phyloP scores from a whole-genome alignment of 2,329 filamentous ascomycete genomes.

The Ophiostoma tasmaniense region DNA sequence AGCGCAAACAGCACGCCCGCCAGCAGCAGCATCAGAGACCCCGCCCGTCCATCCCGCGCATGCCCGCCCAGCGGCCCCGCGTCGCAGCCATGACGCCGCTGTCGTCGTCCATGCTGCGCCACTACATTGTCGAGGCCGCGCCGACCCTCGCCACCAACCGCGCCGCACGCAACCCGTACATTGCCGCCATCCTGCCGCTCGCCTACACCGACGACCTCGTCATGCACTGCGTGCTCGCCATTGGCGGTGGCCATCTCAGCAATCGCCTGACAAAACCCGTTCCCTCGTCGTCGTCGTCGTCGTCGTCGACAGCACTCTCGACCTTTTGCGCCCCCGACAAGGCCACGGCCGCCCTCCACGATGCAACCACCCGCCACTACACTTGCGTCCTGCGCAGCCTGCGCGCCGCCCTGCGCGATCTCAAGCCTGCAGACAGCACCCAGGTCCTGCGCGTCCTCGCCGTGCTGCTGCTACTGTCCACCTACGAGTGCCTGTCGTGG shows the following conservation, averaged over 20 bases:
- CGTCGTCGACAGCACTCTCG: not conserved
- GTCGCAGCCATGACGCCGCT: slow-evolving; percentile 19
- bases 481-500: slow-evolving; percentile 20
- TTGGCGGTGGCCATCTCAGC: slow-evolving; percentile 19
- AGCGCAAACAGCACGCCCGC: not conserved
- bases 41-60: not conserved
- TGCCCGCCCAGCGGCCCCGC: not conserved
- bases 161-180: slow-evolving; percentile 18
- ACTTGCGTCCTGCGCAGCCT: slow-evolving; percentile 20
- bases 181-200: slow-evolving; percentile 20
- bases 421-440: slow-evolving; percentile 16
- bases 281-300: not conserved
- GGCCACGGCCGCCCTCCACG: slow-evolving; percentile 16
- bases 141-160: slow-evolving; percentile 14
- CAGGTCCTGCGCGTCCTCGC: slow-evolving; percentile 20
- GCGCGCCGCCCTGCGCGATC: slow-evolving; percentile 16
- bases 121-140: slow-evolving; percentile 19
- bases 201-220: slow-evolving; percentile 23
- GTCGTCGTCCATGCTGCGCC: slow-evolving; percentile 19
- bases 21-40: not conserved
- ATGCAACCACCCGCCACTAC: slow-evolving; percentile 21
- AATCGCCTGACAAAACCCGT: slow-evolving; percentile 9
- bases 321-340: not conserved
- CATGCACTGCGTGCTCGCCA: slow-evolving; percentile 22
- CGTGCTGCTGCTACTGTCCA: slow-evolving; percentile 18